Evolutionary conservation across 2,329 filamentous ascomycete genomes (phyloP).

Genomic region (Colletotrichum sp.): DNA sequence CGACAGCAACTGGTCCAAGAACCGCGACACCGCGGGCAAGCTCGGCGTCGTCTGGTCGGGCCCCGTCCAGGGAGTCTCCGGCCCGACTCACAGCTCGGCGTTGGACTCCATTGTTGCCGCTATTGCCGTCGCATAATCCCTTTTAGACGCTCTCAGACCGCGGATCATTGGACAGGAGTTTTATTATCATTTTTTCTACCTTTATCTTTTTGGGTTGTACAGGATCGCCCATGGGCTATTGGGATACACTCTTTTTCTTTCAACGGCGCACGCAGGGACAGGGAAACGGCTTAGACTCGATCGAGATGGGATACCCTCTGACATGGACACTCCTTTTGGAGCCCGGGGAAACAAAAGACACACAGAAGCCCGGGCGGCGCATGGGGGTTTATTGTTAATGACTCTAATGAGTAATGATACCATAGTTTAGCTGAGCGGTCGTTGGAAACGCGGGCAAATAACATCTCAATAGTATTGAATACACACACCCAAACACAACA

Average conservation of each 20-base stretch:
- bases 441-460: not conserved
- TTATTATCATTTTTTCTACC: not conserved
- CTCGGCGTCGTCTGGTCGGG: constrained; percentile 72
- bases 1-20: constrained; percentile 66
- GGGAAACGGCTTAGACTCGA: constrained; percentile 4
- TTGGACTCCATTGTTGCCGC: constrained; percentile 72
- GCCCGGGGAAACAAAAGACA: not conserved
- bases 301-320: constrained; percentile 15
- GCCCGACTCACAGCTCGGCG: constrained; percentile 67
- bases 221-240: not conserved
- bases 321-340: constrained; percentile 3
- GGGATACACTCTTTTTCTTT: not conserved
- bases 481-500: not conserved
- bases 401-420: constrained; percentile 23
- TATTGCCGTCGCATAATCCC: constrained; percentile 38
- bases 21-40: constrained; percentile 53
- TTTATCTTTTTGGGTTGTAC: not conserved
- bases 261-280: not conserved
- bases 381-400: constrained; percentile 12
- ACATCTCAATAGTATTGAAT: not conserved
- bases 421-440: not conserved
- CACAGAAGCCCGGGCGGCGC: not conserved
- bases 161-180: not conserved
- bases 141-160: not conserved
- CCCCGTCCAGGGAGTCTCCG: constrained; percentile 55